Evolutionary conservation across 2,329 filamentous ascomycete genomes (phyloP).

Genomic region (Paramyrothecium roridum): DNA sequence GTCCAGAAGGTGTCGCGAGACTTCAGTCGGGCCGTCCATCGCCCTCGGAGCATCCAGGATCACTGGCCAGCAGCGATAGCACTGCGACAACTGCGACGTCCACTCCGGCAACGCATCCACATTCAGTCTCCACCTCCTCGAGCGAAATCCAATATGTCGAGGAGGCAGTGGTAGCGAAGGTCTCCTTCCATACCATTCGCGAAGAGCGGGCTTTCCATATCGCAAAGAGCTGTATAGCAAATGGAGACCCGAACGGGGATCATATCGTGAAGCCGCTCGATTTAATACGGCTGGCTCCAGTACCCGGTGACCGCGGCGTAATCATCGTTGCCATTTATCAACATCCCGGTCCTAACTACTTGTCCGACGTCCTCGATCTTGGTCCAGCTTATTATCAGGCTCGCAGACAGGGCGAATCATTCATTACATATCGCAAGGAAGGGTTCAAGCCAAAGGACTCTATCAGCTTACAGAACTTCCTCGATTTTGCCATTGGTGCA

Average conservation of each 20-base stretch:
- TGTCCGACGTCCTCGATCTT: constrained; percentile 69
- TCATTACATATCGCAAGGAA: constrained; percentile 39
- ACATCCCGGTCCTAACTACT: constrained; percentile 69
- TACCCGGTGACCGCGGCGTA: constrained; percentile 65
- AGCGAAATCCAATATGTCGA: constrained; percentile 54
- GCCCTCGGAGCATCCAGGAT: constrained; percentile 29
- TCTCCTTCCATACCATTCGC: constrained; percentile 78
- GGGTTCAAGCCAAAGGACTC: constrained; percentile 51
- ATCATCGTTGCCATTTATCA: constrained; percentile 81
- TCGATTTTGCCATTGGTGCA: constrained; percentile 89
- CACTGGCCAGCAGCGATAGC: not conserved
- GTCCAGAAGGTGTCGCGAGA: constrained; percentile 39
- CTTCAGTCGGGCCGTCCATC: constrained; percentile 40
- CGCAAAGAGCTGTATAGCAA: constrained; percentile 66
- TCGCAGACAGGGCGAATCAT: constrained; percentile 48
- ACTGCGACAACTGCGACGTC: constrained; percentile 27
- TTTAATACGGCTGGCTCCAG: constrained; percentile 66
- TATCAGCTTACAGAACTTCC: constrained; percentile 71
- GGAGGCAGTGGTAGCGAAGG: constrained; percentile 71
- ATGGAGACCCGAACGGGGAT: constrained; percentile 67
- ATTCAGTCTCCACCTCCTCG: constrained; percentile 24
- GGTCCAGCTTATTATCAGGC: constrained; percentile 70
- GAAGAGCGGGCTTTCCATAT: constrained; percentile 88
- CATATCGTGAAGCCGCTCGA: constrained; percentile 83
- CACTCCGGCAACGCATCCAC: constrained; percentile 28